A percentile compares a stretch with the other conserved stretches of the same genome.
These are phyloP conservation scores for Penicillium robsamsonii DNA, from an alignment of 495 filamentous ascomycete species.

Conservation along the genomic window DNA sequence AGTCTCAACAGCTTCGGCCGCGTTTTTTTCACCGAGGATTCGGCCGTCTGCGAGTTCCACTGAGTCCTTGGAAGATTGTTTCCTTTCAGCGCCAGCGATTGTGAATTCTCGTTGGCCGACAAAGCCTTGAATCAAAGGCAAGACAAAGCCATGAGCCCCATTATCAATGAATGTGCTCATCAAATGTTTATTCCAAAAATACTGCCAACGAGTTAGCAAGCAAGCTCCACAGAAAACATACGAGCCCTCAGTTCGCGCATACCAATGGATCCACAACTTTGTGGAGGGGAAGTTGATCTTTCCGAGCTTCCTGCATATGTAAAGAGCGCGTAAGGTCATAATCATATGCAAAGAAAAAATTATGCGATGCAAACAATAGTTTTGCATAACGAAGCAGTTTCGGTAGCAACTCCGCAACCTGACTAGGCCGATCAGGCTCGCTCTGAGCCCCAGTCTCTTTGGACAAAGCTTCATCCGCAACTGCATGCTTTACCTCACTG, in stretches of 20 bases:
- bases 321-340: slow-evolving; percentile 77
- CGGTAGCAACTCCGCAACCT: slow-evolving; percentile 60
- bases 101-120: slow-evolving; percentile 83
- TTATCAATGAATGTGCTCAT: slow-evolving; percentile 69
- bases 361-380: slow-evolving; percentile 73
- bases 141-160: slow-evolving; percentile 57
- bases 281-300: slow-evolving; percentile 58
- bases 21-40: slow-evolving; percentile 36
- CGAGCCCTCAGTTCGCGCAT: slow-evolving; percentile 16
- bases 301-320: slow-evolving; percentile 40
- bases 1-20: slow-evolving; percentile 24
- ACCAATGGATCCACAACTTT: slow-evolving; percentile 72
- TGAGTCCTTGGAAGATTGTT: slow-evolving; percentile 13
- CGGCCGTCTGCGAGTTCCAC: slow-evolving; percentile 31
- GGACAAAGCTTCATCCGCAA: slow-evolving; percentile 1
- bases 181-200: slow-evolving; percentile 87
- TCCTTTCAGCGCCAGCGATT: slow-evolving; percentile 42
- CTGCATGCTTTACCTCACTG: slow-evolving; percentile 15
- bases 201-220: slow-evolving; percentile 46
- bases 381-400: slow-evolving; percentile 81
- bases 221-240: background rate
- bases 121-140: slow-evolving; percentile 93
- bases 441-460: slow-evolving; percentile 32
- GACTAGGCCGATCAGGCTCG: slow-evolving; percentile 29
- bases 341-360: slow-evolving; percentile 93